Evolutionary conservation across 352 stramenopile species (phyloP).

Genomic region (Phytophthora ramorum): DNA sequence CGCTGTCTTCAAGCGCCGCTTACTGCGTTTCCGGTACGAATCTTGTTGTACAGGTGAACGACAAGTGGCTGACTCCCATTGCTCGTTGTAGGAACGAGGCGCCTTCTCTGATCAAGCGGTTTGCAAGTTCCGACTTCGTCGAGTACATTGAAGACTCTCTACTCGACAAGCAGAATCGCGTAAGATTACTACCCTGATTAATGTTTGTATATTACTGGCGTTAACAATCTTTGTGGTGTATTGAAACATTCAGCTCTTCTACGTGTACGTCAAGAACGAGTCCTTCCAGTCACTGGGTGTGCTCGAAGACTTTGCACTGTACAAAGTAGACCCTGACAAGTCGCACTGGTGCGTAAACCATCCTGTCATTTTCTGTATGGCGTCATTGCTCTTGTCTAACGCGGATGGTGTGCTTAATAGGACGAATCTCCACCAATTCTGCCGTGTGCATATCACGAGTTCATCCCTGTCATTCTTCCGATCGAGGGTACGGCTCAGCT

Average conservation of each 20-base stretch:
- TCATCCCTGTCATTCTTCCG: slow-evolving; percentile 81
- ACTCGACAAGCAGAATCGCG: slow-evolving; percentile 73
- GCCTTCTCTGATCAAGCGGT: slow-evolving; percentile 82
- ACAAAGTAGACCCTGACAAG: slow-evolving; percentile 46
- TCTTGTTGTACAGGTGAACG: not conserved
- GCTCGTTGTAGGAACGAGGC: slow-evolving; percentile 58
- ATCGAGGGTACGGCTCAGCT: slow-evolving; percentile 48
- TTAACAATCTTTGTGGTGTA: not conserved
- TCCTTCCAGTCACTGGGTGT: slow-evolving; percentile 74
- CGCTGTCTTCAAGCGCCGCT: slow-evolving; percentile 65
- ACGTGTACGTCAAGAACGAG: slow-evolving; percentile 80
- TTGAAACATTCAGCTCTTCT: slow-evolving; percentile 59
- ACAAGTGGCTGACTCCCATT: slow-evolving; percentile 1
- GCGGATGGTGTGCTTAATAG: slow-evolving; percentile 28
- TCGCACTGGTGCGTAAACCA: slow-evolving; percentile 45
- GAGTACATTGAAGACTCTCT: slow-evolving; percentile 84
- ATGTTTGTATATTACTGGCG: not conserved
- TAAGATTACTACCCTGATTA: slow-evolving; percentile 36
- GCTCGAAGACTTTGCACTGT: slow-evolving; percentile 79
- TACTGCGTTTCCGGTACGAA: slow-evolving; percentile 61
- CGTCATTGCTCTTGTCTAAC: slow-evolving; percentile 2
- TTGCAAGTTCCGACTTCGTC: slow-evolving; percentile 72
- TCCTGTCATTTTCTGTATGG: not conserved
- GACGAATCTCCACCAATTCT: slow-evolving; percentile 75
- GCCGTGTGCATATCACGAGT: slow-evolving; percentile 73